Evolutionary conservation across 2,329 filamentous ascomycete species (phyloP).

Genomic region (Ophiostoma sp.): DNA sequence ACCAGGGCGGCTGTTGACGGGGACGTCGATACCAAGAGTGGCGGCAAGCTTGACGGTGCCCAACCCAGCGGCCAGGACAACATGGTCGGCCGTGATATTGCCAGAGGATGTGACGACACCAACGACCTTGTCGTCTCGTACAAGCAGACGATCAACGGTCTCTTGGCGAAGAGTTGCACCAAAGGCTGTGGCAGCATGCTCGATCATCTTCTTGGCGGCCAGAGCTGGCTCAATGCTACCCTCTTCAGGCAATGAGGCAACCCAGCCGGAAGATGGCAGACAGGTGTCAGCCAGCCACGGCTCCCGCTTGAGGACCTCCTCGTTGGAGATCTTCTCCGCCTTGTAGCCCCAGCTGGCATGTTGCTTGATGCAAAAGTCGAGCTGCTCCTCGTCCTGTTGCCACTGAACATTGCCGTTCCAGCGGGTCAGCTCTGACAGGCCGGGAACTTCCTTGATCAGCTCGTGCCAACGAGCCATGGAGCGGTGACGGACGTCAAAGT

Average conservation of each 20-base stretch:
- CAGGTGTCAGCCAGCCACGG: constrained; percentile 27
- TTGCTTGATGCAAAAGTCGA: constrained; percentile 30
- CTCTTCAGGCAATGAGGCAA: constrained; percentile 30
- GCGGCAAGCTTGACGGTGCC: constrained; percentile 35
- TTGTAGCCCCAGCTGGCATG: constrained; percentile 36
- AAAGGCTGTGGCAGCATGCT: neutral
- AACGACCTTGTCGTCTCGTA: constrained; percentile 27
- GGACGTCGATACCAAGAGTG: constrained; percentile 32
- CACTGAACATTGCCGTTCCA: constrained; percentile 36
- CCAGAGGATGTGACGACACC: constrained; percentile 30
- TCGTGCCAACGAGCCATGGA: constrained; percentile 36
- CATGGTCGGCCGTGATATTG: constrained; percentile 33
- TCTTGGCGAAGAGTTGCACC: neutral
- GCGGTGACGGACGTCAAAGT: constrained; percentile 36
- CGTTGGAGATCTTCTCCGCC: constrained; percentile 30
- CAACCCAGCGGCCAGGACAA: constrained; percentile 37
- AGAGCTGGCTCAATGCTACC: constrained; percentile 35
- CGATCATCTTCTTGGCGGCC: constrained; percentile 29
- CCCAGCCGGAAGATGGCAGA: constrained; percentile 32
- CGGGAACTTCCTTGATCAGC: constrained; percentile 32
- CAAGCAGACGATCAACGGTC: constrained; percentile 20
- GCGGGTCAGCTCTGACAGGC: constrained; percentile 30
- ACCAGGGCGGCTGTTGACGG: constrained; percentile 32
- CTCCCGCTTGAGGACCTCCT: constrained; percentile 24
- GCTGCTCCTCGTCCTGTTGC: constrained; percentile 32